phyloP scores from a whole-genome alignment of 2,329 filamentous ascomycete genomes.

The Pseudogymnoascus sp. region DNA sequence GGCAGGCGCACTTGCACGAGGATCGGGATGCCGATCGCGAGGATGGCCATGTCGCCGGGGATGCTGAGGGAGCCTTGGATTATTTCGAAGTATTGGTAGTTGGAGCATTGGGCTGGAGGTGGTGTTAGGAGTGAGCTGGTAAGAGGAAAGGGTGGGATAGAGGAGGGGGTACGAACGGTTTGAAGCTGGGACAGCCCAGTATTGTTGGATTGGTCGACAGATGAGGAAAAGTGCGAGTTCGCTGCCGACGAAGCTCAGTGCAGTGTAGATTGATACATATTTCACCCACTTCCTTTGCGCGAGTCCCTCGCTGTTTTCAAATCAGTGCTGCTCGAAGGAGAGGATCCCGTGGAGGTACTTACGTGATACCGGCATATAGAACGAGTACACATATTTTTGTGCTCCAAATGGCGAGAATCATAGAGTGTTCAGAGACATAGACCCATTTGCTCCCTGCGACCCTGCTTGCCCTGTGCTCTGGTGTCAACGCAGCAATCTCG shows the following conservation, averaged over 20 bases:
- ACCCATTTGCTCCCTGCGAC: conserved; percentile 43
- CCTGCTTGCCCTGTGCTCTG: conserved; percentile 30
- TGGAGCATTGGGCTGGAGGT: conserved; percentile 37
- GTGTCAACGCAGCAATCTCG: conserved; percentile 34
- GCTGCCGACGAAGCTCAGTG: conserved; percentile 35
- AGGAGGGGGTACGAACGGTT: conserved; percentile 23
- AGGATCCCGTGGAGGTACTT: background rate
- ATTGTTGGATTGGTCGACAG: conserved; percentile 39
- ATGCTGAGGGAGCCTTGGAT: conserved; percentile 44
- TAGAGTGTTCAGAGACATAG: conserved; percentile 41
- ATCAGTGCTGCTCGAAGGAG: background rate
- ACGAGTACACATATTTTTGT: conserved; percentile 40
- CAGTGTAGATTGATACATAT: conserved; percentile 34
- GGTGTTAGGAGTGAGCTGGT: background rate
- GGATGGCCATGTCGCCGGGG: conserved; percentile 40
- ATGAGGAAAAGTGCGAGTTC: conserved; percentile 40
- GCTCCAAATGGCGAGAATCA: conserved; percentile 39
- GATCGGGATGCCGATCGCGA: conserved; percentile 41
- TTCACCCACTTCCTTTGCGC: conserved; percentile 29
- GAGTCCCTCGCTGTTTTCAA: conserved; percentile 26
- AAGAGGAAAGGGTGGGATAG: background rate
- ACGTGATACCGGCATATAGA: conserved; percentile 33
- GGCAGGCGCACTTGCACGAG: conserved; percentile 36
- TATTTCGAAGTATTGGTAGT: conserved; percentile 39
- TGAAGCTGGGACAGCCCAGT: conserved; percentile 42